Percentiles rank a stretch among this genome's conserved stretches.
Conservation (phyloP, 2,329 filamentous ascomycete species). For the Scopulariopsis brevicaulis region DNA sequence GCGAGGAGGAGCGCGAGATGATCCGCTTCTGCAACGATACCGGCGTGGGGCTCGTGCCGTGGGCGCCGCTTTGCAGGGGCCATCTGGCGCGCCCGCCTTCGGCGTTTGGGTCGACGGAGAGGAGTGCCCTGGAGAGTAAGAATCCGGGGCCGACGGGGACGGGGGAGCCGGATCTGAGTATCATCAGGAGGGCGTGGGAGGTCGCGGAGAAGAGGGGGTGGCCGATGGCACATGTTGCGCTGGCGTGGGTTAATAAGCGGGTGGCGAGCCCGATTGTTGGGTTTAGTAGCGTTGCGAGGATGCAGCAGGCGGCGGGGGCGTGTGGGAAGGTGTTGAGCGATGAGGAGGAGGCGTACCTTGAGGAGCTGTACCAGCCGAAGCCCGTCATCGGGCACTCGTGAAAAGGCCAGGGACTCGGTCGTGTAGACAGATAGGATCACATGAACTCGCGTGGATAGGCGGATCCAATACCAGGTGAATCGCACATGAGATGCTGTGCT, state of each 20-base stretch:
- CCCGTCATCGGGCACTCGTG: conserved; percentile 15
- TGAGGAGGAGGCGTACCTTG: conserved; percentile 48
- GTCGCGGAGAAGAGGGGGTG: conserved; percentile 42
- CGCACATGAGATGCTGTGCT: neutral
- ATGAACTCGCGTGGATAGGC: neutral
- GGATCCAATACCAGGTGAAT: too few relatives aligned
- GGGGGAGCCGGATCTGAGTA: conserved; percentile 18
- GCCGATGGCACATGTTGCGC: conserved; percentile 51
- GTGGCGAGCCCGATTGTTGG: conserved; percentile 49
- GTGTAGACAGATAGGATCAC: neutral
- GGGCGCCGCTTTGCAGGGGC: conserved; percentile 13
- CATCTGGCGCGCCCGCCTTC: conserved; percentile 16
- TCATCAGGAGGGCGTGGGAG: conserved; percentile 28
- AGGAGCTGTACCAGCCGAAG: conserved; percentile 51
- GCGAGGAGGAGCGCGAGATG: conserved; percentile 43
- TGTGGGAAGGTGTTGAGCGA: conserved; percentile 33
- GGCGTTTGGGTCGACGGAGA: conserved; percentile 9
- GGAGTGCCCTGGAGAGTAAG: conserved; percentile 20
- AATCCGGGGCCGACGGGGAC: conserved; percentile 15
- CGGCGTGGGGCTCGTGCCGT: conserved; percentile 27
- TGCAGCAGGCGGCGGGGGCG: conserved; percentile 45
- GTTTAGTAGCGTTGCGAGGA: conserved; percentile 40
- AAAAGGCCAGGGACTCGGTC: neutral
- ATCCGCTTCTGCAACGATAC: conserved; percentile 28
- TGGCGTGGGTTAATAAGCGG: conserved; percentile 49